Evolutionary conservation across 2,329 filamentous ascomycete species (phyloP), one percentile per base, ranked within the genome.

Genomic region (Fusarium paranaense): DNA sequence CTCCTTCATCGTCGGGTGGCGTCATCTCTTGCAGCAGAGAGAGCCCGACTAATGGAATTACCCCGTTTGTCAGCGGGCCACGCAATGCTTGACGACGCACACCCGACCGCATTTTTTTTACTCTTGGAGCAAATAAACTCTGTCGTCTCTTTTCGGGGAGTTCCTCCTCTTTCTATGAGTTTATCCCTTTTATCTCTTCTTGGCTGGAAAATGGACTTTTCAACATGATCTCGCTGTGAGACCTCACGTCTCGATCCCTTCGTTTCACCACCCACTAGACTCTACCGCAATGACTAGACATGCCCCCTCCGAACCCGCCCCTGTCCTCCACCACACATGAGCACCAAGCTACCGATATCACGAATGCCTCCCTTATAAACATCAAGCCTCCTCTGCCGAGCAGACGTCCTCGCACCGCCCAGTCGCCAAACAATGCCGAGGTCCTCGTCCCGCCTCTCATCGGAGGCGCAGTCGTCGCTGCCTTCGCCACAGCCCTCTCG

Each of bases 1-100:
- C 38, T 42, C 38, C 9, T 38, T 27, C 59, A 40, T 38, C 42
- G 30, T 57, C 32, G 58, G 71, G 71, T 78, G 76, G 76, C 76
- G 74, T 77, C 69, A 72, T 67, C 66, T 62, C 65, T 42, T 70
- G 57, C 18, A 40, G 61, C 64, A 64, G 67, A 50, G 59, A 69
- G 59, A 69, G 42, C 54, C 54, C 70, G 66, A 77, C 68, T 75
- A 73, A 73, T 78, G 47, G 35, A 67, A 64, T 76, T 72, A 76
- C 76, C 78, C 74, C 69, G 70, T 74, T 78, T 79, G 71, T 75
- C 72, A 77, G 75, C 61, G 78, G 77, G 78, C 81, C 80, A 78
- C 80, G 80, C 80, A 82, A 81, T 81, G 74, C 79, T 79, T 76
- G 79, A 54, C 80, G 77, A 80, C 79, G 80, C 78, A 78, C 78